Base-by-base conservation (phyloP, 2,329 filamentous ascomycete genomes). In the Apiospora saccharicola region DNA sequence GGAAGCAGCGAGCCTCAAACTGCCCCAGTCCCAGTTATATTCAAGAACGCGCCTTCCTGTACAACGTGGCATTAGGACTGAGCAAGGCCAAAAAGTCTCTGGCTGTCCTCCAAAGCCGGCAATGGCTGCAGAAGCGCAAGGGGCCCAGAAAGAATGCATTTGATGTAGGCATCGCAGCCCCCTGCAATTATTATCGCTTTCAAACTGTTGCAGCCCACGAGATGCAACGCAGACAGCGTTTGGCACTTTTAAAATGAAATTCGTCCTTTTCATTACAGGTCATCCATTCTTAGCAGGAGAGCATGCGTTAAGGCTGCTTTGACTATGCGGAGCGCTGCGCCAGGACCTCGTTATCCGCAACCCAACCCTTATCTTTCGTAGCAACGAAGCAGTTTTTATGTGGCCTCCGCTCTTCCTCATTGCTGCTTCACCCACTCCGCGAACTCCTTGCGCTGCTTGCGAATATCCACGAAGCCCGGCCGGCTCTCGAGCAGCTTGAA, bases 391-490 rank as follows among this genome's bases (percentile, higher is more conserved):
- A 22, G 4, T 22, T 0, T n/a, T 22, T 6, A 34, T 19, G 19
- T 30, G 37, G 53, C 53, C 16, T 22, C 26, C 3, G 6, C 26
- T 34, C 24, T 19, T 12, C 16, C 49, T 49, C 71, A 78, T 51
- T 78, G 75, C 4, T 73, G 80, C 78, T 87, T 87, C 46, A 91
- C 88, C 94, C 94, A 97, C 74, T 91, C 88, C 22, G 90, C 88
- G 85, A 97, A 98, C 73, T 95, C 93, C 79, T 88, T 91, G 79
- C 93, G 89, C 83, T 95, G 88, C 81, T 91, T 93, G 82, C 94
- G 91, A 75, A 98, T 94, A 84, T 99, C 94, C 84, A 94, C 89
- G 79, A 98, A 99, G 1, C 94, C 92, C 67, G 91, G 90, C 76
- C 96, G 86, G 73, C 93, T 92, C 83, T 98, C 96, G 73, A 98